Evolutionary conservation across 2,329 filamentous ascomycete species (phyloP).

Genomic region (Neospermospora avenae): DNA sequence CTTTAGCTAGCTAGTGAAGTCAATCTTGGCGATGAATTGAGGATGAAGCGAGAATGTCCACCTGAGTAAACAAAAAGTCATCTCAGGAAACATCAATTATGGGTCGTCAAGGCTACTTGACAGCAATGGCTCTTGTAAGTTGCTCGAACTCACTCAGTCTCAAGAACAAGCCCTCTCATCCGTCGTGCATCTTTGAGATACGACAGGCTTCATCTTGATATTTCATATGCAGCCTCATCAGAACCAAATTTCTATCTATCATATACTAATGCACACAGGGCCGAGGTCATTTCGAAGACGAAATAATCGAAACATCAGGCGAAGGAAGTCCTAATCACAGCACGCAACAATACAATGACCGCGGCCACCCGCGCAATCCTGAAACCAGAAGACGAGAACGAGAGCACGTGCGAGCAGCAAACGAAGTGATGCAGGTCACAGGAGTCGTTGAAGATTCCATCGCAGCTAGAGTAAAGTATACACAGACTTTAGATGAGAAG

Average conservation of each 20-base stretch:
- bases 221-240: too few species aligned
- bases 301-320: constrained; percentile 26
- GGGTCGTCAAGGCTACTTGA: constrained; percentile 28
- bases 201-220: too few species aligned
- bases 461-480: constrained; percentile 27
- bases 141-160: background rate
- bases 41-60: background rate
- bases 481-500: constrained; percentile 18
- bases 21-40: too few species aligned
- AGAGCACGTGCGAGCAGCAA: constrained; percentile 35
- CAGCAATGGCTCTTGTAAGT: constrained; percentile 29
- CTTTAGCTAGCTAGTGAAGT: background rate
- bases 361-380: constrained; percentile 34
- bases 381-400: constrained; percentile 33
- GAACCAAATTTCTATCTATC: background rate
- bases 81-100: constrained; percentile 8
- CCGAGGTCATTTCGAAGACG: constrained; percentile 35
- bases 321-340: background rate
- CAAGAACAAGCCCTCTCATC: background rate
- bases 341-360: constrained; percentile 29
- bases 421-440: constrained; percentile 37
- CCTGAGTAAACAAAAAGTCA: background rate
- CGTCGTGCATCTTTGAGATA: background rate
- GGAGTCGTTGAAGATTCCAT: constrained; percentile 34
- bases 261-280: constrained; percentile 24